Evolutionary conservation across 1,284 basidiomycete species (phyloP), one percentile per base, ranked within the genome.

Genomic region (Melampsora americana): DNA sequence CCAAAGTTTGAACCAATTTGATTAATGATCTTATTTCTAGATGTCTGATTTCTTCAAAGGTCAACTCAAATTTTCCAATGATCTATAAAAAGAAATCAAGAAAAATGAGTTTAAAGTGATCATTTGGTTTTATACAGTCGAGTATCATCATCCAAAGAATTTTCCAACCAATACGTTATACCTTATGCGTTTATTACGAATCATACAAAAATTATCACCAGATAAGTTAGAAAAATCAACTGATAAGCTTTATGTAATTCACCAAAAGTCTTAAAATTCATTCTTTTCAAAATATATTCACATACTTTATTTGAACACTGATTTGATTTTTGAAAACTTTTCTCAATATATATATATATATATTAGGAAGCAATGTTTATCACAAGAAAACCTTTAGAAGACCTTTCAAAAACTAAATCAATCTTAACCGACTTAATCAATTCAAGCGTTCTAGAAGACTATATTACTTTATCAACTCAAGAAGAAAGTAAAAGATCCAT

Each of bases 111-210:
- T n/a, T n/a, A n/a, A n/a, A n/a, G n/a, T n/a, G n/a, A n/a, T n/a
- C n/a, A n/a, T n/a, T n/a, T n/a, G n/a, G n/a, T n/a, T n/a, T 7
- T n/a, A n/a, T 23, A 2, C 20, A 74, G 53, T 66, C 56, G 23
- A n/a, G 26, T 44, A 35, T n/a, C 26, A 9, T 42, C 64, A 18
- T 14, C 32, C 42, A 5, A 26, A 5, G 16, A 39, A 56, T 9
- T 74, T 74, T 26, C 72, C 72, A 12, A 44, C 59, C 32, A 61
- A 74, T 18, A 74, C 72, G 0, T 28, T 74, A 11, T 12, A 30
- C 3, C n/a, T 67, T 26, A 74, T 74, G 65, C 65, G 72, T 18
- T 35, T 74, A n/a, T 60, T 74, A 64, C 39, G 39, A 7, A 50
- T 74, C 9, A 48, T 74, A 5, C 65, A 56, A 23, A 50, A 74